Percentiles rank a stretch among this genome's conserved stretches.
These are phyloP conservation scores for Diaporthe nobilis DNA, from an alignment of 2,329 filamentous ascomycete species.

Conservation along the genomic window DNA sequence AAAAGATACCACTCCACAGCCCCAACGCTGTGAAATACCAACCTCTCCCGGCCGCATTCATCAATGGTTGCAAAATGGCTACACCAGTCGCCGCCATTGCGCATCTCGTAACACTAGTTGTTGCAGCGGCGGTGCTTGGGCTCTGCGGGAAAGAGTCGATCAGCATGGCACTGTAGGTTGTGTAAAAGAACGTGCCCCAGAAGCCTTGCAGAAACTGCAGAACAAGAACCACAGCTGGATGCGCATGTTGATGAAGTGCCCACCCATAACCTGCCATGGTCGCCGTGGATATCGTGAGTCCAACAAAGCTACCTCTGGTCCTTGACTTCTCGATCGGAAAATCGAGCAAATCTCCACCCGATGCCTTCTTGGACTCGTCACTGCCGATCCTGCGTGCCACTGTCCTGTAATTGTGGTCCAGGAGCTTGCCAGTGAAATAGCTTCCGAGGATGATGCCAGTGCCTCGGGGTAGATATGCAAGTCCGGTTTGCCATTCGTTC, in stretches of 20 bases:
- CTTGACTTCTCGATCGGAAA: slow-evolving; percentile 6
- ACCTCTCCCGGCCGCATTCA: background rate
- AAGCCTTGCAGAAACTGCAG: slow-evolving; percentile 2
- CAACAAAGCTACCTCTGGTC: background rate
- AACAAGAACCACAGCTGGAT: slow-evolving; percentile 1
- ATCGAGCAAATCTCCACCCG: background rate
- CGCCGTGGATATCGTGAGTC: background rate
- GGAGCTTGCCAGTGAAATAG: slow-evolving; percentile 15
- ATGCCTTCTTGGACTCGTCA: background rate
- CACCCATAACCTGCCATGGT: slow-evolving; percentile 10
- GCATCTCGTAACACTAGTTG: background rate
- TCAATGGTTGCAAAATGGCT: slow-evolving; percentile 7
- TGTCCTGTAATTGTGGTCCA: slow-evolving; percentile 5
- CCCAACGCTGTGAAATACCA: slow-evolving; percentile 17
- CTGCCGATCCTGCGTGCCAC: slow-evolving; percentile 1
- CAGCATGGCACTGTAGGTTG: slow-evolving; percentile 10
- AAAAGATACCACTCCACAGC: slow-evolving; percentile 4
- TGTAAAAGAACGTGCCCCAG: background rate
- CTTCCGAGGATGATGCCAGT: slow-evolving; percentile 10
- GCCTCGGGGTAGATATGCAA: slow-evolving; percentile 25
- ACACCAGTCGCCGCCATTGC: background rate
- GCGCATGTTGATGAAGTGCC: background rate
- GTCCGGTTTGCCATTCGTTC: slow-evolving; percentile 50
- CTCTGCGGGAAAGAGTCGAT: slow-evolving; percentile 4
- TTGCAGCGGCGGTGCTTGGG: slow-evolving; percentile 8